Conservation (phyloP, 148 eudicot species). For the Rhododendron ovatum region DNA sequence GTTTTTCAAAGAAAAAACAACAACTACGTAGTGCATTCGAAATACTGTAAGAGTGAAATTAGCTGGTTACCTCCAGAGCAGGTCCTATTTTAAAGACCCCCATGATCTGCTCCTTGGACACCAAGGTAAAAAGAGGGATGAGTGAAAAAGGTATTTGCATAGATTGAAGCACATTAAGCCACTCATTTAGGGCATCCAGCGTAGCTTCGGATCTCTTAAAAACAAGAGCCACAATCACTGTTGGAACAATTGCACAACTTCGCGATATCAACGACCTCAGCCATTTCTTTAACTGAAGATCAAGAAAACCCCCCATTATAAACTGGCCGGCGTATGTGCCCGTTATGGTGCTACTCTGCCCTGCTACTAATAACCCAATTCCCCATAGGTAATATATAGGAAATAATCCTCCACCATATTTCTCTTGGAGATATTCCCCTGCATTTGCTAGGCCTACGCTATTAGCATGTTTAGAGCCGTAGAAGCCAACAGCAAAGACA, state of each 20-base stretch:
- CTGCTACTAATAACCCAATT: conserved; percentile 83
- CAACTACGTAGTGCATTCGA: not conserved
- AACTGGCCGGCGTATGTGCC: conserved; percentile 97
- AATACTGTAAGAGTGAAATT: not conserved
- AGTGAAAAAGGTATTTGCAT: conserved; percentile 87
- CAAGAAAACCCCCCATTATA: conserved; percentile 84
- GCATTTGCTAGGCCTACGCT: conserved; percentile 80
- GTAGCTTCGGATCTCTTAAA: conserved; percentile 63
- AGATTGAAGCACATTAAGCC: conserved; percentile 90
- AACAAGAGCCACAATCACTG: conserved; percentile 58
- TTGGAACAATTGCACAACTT: conserved; percentile 85
- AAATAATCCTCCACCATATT: conserved; percentile 75
- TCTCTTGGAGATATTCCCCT: conserved; percentile 74
- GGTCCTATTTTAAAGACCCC: conserved; percentile 77
- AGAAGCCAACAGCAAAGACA: conserved; percentile 84
- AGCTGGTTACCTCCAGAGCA: conserved; percentile 45
- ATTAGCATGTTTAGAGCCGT: conserved; percentile 52
- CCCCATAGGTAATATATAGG: conserved; percentile 93
- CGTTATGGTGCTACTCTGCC: conserved; percentile 90
- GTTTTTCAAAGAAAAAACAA: not conserved
- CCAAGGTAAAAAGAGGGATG: conserved; percentile 83
- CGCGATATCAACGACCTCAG: conserved; percentile 73
- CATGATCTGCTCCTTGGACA: conserved; percentile 71
- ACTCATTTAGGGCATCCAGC: conserved; percentile 72
- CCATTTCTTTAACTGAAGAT: conserved; percentile 65